A percentile compares a stretch with the other conserved stretches of the same genome.
Conservation (phyloP, 257 asterid genomes). For the Verbena officinalis region DNA sequence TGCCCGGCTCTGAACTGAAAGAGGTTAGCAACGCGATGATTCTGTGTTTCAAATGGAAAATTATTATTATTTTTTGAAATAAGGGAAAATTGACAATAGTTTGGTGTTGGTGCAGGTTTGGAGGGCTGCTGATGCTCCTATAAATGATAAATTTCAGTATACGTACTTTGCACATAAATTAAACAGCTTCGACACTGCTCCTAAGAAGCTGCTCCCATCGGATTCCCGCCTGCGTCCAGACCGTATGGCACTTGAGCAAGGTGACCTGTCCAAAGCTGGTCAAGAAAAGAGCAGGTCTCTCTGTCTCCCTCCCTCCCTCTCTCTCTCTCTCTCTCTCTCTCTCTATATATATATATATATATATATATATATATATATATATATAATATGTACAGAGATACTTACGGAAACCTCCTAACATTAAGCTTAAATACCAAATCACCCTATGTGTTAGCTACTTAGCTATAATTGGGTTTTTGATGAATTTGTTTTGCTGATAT, state of each 20-base stretch:
- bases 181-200: conserved; percentile 92
- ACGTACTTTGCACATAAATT: conserved; percentile 92
- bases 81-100: background rate
- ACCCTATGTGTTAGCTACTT: too few relatives aligned
- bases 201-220: conserved; percentile 82
- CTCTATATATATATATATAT: background rate
- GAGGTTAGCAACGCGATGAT: conserved; percentile 53
- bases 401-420: background rate
- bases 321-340: background rate
- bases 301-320: conserved; percentile 21
- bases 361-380: background rate
- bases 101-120: conserved; percentile 61
- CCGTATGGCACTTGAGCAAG: conserved; percentile 95
- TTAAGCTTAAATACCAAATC: too few relatives aligned
- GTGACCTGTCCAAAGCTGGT: conserved; percentile 91
- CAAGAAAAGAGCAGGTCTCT: conserved; percentile 88
- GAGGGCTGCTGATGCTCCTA: conserved; percentile 73
- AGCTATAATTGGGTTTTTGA: too few relatives aligned
- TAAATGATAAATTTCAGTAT: conserved; percentile 84
- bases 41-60: conserved; percentile 1
- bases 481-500: too few relatives aligned
- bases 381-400: too few relatives aligned
- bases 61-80: background rate
- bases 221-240: conserved; percentile 99
- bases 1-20: conserved; percentile 81